Conservation (phyloP, 805 yeast genomes). For the Zygosaccharomyces bailii region DNA sequence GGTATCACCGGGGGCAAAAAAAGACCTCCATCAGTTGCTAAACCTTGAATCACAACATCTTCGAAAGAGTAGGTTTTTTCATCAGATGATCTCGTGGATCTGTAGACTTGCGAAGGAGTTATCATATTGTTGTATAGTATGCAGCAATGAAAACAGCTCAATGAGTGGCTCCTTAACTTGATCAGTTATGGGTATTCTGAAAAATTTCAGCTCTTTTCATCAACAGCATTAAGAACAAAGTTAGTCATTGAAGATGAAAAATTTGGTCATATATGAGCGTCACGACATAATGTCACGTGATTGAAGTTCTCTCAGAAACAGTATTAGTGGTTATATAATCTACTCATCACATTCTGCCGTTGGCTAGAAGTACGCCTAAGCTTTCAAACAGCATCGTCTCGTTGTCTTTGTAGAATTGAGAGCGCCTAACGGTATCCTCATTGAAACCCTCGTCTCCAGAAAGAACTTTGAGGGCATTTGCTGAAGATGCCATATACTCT, state of each 20-base stretch:
- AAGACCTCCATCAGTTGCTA: constrained; percentile 96
- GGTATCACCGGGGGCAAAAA: constrained; percentile 87
- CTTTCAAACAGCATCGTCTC: constrained; percentile 78
- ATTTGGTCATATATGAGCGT: constrained; percentile 5
- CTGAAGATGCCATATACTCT: constrained; percentile 73
- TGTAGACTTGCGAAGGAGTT: constrained; percentile 54
- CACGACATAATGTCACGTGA: constrained; percentile 4
- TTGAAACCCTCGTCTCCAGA: constrained; percentile 86
- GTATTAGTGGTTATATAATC: background rate
- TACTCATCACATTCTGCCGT: constrained; percentile 34
- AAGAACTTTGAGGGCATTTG: constrained; percentile 78
- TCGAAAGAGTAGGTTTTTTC: constrained; percentile 62
- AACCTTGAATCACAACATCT: constrained; percentile 81
- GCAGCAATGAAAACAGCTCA: background rate
- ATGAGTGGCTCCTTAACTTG: background rate
- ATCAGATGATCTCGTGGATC: constrained; percentile 70
- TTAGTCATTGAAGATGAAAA: constrained; percentile 1
- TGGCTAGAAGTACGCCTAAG: constrained; percentile 63
- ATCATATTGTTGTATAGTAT: constrained; percentile 19
- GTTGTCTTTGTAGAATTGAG: constrained; percentile 64
- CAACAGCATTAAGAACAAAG: background rate
- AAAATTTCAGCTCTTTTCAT: background rate
- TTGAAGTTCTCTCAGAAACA: background rate
- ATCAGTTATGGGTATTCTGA: background rate
- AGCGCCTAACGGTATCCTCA: constrained; percentile 83